These are phyloP conservation scores for Piromyces sp. DNA, from an alignment of 192 early-diverging fungal genomes.

Conservation along the genomic window DNA sequence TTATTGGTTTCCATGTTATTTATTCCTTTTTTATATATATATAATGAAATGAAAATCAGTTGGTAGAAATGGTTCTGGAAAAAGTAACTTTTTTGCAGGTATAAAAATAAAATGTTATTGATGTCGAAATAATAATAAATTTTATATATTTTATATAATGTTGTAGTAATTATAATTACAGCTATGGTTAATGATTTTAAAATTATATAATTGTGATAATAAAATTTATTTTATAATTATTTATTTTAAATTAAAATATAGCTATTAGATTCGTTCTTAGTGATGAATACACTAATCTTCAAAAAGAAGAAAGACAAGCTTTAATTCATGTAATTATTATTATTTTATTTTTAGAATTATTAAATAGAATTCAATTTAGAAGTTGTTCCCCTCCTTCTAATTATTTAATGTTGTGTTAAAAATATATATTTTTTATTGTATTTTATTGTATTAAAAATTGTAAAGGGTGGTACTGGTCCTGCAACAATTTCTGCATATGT, in stretches of 20 bases:
- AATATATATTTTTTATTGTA: no score
- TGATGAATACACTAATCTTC: conserved; percentile 88
- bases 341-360: neutral
- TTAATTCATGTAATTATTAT: conserved; percentile 57
- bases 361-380: no score
- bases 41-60: conserved; percentile 21
- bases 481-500: conserved; percentile 90
- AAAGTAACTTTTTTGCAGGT: conserved; percentile 95
- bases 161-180: neutral
- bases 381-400: no score
- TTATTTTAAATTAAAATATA: conserved; percentile 4
- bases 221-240: no score
- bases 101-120: neutral
- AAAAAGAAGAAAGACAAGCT: conserved; percentile 79
- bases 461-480: conserved; percentile 81
- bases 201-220: no score
- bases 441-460: no score
- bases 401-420: no score
- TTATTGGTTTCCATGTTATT: neutral
- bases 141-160: neutral
- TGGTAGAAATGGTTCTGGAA: conserved; percentile 91
- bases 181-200: no score
- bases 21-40: neutral
- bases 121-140: neutral
- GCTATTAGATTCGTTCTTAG: conserved; percentile 89